These are phyloP conservation scores for Pleomassaria siparia DNA, from an alignment of 2,329 filamentous ascomycete genomes.

Conservation along the genomic window DNA sequence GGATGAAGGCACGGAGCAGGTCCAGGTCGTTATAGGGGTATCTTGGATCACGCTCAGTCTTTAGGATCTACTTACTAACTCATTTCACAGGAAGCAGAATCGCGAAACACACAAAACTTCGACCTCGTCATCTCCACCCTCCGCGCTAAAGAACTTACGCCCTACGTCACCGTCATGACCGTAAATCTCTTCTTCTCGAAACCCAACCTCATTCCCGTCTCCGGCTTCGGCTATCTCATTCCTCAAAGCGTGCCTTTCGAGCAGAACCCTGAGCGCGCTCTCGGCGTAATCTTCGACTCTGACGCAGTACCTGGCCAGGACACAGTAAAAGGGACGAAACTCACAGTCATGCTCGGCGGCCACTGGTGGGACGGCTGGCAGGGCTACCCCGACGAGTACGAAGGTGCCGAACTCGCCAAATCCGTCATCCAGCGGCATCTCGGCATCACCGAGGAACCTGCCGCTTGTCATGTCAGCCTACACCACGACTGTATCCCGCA, in stretches of 20 bases:
- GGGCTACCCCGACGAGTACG: conserved; percentile 63
- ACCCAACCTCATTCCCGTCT: conserved; percentile 63
- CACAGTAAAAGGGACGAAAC: conserved; percentile 68
- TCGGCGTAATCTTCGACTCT: conserved; percentile 92
- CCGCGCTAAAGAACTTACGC: conserved; percentile 52
- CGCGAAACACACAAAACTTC: conserved; percentile 21
- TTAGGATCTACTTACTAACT: conserved; percentile 11
- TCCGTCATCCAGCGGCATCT: conserved; percentile 73
- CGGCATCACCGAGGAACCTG: conserved; percentile 64
- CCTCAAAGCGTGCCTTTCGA: conserved; percentile 70
- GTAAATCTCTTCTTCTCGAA: conserved; percentile 84
- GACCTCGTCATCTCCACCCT: conserved; percentile 37
- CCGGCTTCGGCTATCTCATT: conserved; percentile 90
- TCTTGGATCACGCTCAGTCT: conserved; percentile 1
- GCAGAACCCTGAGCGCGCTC: conserved; percentile 77
- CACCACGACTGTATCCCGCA: conserved; percentile 83
- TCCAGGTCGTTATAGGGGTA: conserved; percentile 31
- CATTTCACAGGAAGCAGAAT: conserved; percentile 12
- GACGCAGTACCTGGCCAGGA: conserved; percentile 63
- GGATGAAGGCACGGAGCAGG: conserved; percentile 14
- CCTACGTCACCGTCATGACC: conserved; percentile 81
- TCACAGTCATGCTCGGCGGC: conserved; percentile 93
- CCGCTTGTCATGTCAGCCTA: conserved; percentile 62
- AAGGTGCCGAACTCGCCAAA: conserved; percentile 70
- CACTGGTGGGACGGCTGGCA: conserved; percentile 79